phyloP scores from a whole-genome alignment of 2,329 filamentous ascomycete species.

The Hortaea werneckii region DNA sequence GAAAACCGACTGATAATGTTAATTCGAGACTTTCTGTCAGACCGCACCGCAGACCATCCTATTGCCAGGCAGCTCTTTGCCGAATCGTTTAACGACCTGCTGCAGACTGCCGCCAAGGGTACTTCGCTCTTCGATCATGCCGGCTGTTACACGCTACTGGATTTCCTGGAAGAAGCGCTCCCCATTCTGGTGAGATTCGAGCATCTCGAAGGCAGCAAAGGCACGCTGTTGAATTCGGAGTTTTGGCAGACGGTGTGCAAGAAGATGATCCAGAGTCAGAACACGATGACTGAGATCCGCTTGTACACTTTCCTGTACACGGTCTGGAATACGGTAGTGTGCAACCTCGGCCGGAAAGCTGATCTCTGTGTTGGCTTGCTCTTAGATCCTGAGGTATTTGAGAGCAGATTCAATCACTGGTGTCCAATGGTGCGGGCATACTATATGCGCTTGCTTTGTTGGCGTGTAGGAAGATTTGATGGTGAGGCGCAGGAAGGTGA shows the following conservation, averaged over 20 bases:
- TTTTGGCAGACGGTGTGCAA: conserved; percentile 80
- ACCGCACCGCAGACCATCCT: conserved; percentile 44
- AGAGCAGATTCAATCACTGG: conserved; percentile 83
- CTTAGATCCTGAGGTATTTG: conserved; percentile 63
- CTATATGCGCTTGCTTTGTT: conserved; percentile 82
- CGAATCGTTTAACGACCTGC: conserved; percentile 59
- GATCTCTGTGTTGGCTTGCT: conserved; percentile 65
- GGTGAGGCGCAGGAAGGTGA: conserved; percentile 45
- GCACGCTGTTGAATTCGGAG: conserved; percentile 57
- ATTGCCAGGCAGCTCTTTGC: conserved; percentile 61
- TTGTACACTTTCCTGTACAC: conserved; percentile 72
- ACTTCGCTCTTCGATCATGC: conserved; percentile 74
- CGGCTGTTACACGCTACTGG: conserved; percentile 81
- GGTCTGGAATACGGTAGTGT: conserved; percentile 63
- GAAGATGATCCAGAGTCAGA: conserved; percentile 70
- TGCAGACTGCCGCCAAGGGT: conserved; percentile 63
- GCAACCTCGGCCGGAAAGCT: conserved; percentile 57
- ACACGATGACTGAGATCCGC: conserved; percentile 82
- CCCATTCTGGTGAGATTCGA: conserved; percentile 55
- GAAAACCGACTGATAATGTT: conserved; percentile 78
- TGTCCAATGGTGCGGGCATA: conserved; percentile 91
- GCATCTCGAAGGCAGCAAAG: conserved; percentile 32
- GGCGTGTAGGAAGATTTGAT: conserved; percentile 71
- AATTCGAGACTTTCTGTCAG: conserved; percentile 67
- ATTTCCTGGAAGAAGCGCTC: conserved; percentile 77